These are phyloP conservation scores for Podospora australis DNA, from an alignment of 495 filamentous ascomycete species.

Conservation along the genomic window DNA sequence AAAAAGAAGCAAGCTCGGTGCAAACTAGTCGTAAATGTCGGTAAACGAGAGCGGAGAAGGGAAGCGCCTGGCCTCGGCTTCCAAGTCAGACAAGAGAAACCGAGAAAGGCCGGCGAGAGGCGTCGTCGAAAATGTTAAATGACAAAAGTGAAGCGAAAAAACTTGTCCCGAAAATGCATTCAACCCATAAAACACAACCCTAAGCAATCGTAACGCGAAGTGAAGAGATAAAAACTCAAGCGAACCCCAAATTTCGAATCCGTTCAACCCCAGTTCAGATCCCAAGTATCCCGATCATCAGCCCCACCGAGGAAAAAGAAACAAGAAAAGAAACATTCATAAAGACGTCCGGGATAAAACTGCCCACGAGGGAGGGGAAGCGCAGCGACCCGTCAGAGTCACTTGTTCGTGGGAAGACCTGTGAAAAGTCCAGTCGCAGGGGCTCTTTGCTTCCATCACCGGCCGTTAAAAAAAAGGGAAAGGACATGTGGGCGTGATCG, in stretches of 20 bases:
- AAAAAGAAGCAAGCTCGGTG: neutral
- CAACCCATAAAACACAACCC: neutral
- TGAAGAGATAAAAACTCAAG: neutral
- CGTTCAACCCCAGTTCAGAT: no score
- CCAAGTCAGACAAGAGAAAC: neutral
- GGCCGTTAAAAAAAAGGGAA: constrained; percentile 12
- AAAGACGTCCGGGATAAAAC: constrained; percentile 11
- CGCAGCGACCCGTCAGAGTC: no score
- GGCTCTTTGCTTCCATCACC: no score
- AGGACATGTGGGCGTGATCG: constrained; percentile 29
- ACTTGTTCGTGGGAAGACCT: no score
- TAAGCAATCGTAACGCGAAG: neutral
- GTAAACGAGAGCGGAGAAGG: constrained; percentile 4
- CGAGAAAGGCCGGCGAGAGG: neutral
- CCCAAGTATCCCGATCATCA: constrained; percentile 16
- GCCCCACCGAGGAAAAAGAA: constrained; percentile 9
- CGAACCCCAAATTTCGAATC: neutral
- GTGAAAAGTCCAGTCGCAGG: no score
- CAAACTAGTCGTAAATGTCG: constrained; percentile 2
- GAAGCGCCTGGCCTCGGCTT: no score
- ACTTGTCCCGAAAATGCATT: constrained; percentile 4
- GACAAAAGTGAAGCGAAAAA: neutral
- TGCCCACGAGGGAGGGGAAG: constrained; percentile 13
- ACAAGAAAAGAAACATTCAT: constrained; percentile 16
- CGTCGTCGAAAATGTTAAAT: neutral